These are phyloP conservation scores for Bathelium albidoporum DNA, from an alignment of 495 filamentous ascomycete species.

Conservation along the genomic window DNA sequence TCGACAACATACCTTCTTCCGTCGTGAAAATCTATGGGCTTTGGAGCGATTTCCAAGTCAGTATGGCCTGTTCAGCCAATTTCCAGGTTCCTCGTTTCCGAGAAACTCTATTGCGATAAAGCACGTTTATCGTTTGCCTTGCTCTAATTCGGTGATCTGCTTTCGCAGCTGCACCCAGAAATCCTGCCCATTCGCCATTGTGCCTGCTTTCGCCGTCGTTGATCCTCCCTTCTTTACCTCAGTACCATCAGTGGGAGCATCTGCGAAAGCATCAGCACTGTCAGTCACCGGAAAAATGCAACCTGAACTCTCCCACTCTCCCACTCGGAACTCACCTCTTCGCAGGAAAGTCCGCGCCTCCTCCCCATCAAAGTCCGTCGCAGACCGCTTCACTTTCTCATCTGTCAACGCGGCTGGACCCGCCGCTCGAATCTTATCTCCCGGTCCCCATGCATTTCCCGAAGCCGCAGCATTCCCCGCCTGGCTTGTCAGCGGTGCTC, in stretches of 20 bases:
- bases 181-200: conserved; percentile 4
- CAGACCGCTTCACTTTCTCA: background rate
- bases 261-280: background rate
- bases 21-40: background rate
- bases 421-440: background rate
- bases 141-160: conserved; percentile 3
- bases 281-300: background rate
- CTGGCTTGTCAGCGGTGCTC: background rate
- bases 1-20: background rate
- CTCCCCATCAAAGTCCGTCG: background rate
- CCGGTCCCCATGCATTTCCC: background rate
- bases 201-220: background rate
- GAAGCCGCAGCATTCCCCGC: background rate
- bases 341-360: background rate
- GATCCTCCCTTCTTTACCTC: background rate
- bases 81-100: background rate
- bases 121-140: background rate
- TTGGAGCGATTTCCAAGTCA: background rate
- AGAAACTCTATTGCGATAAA: background rate
- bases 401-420: background rate
- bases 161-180: conserved; percentile 3
- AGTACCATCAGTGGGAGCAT: background rate
- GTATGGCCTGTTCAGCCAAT: background rate
- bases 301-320: background rate
- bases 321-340: background rate